Percentiles rank a stretch among this genome's conserved stretches.
phyloP scores from a whole-genome alignment of 2,329 filamentous ascomycete genomes.

The Pseudogymnoascus sp. region DNA sequence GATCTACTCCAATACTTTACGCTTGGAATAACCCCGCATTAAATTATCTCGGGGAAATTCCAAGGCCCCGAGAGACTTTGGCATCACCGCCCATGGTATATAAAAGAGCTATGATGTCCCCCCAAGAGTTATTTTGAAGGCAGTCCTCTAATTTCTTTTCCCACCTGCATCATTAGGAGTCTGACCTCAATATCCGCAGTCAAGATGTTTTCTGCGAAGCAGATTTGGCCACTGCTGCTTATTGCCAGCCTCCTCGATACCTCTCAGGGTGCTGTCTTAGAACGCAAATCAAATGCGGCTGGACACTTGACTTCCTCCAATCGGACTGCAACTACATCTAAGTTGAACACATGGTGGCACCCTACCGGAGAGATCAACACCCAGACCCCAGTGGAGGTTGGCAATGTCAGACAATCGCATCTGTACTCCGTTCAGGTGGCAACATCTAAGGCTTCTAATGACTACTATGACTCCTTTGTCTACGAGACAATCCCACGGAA shows the following conservation, averaged over 20 bases:
- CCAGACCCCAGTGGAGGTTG: conserved; percentile 17
- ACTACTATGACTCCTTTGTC: conserved; percentile 31
- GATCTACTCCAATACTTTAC: neutral
- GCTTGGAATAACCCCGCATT: neutral
- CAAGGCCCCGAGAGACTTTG: neutral
- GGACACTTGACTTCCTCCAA: neutral
- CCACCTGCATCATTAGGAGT: neutral
- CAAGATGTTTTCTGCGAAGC: neutral
- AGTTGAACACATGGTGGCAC: conserved; percentile 21
- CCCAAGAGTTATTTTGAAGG: neutral
- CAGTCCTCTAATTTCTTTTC: neutral
- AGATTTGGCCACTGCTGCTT: neutral
- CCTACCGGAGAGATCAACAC: conserved; percentile 23
- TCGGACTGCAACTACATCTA: neutral
- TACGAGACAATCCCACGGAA: conserved; percentile 33
- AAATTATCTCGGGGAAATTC: conserved; percentile 2
- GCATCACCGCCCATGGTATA: neutral
- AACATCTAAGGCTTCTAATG: conserved; percentile 1
- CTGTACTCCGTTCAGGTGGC: conserved; percentile 21
- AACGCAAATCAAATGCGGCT: neutral
- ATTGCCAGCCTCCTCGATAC: neutral
- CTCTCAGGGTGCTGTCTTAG: neutral
- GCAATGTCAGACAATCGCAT: conserved; percentile 24
- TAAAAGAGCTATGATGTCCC: neutral
- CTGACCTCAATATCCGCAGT: neutral